Base-by-base conservation (phyloP, 768 basidiomycete species). In the Pholiota molesta region DNA sequence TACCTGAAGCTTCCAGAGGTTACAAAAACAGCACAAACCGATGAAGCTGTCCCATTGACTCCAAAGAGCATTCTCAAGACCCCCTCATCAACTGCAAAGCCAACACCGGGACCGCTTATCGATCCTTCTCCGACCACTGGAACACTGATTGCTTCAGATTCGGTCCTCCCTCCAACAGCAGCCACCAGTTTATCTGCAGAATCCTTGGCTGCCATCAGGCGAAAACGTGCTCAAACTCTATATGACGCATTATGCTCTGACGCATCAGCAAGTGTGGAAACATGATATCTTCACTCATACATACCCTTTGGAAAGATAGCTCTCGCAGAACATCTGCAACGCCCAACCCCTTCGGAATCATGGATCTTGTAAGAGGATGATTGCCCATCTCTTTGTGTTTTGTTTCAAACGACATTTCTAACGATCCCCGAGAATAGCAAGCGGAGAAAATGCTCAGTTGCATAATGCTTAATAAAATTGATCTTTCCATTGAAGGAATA, bases 81-180 rank as follows among this genome's bases (percentile, higher is more conserved):
- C 11, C 23, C 37, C 23, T 45, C n/a, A n/a, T 37, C 56, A 42
- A 23, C 57, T 16, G 33, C 54, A 39, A 45, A 31, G 21, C 63
- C 62, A 52, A 65, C 58, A 29, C 62, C 67, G 33, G 71, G 69
- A 8, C 65, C 71, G 23, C 65, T 69, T 14, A 63, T 69, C 39
- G 62, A 59, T 51, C 21, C 44, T 29, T 45, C 60, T 11, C 59
- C 62, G 2, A 37, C 62, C 11, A 44, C 61, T 13, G 64, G 42
- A 29, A 31, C 59, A 1, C 26, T 54, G 23, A 19, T 59, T 39
- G 1, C 57, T 39, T n/a, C 16, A 17, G 52, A 23, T 33, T 35
- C 42, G 5, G 19, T 17, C 21, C 16, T 40, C 19, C 37, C 21
- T 42, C 26, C 26, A 31, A 26, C 21, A 9, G 26, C 29, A 0